Evolutionary conservation across 2,329 filamentous ascomycete species (phyloP), one percentile per base, ranked within the genome.

Genomic region (Arthrobotrys pseudoclavata): DNA sequence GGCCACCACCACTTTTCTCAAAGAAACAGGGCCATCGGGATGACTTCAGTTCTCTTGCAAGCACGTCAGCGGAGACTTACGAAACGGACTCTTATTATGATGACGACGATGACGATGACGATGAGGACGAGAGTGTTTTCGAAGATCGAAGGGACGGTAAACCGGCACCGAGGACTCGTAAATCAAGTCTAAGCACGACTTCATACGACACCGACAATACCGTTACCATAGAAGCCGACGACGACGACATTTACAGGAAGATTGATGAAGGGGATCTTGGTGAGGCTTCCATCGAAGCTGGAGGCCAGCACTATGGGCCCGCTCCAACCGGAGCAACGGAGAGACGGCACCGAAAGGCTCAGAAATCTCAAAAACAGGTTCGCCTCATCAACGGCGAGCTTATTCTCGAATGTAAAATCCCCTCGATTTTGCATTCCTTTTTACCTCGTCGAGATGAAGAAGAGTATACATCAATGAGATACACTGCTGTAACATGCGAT

Each of bases 401-500:
- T 66, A 95, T 99, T 74, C 87, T 99, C 55, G 96, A 99, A 85
- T 98, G 96, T 87, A 99, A 99, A 85, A 99, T 99, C 80, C 96
- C 96, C 0, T 99, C 96, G 0, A 99, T 98, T 81, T 87, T 99
- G 47, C 96, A 98, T 88, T 97, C 94, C 83, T 99, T 99, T 85
- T 86, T 99, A 79, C 96, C 96, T 0, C 89, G 95, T 15, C 90
- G 95, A 76, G 94, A 97, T 83, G 95, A 97, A 83, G 88, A 95
- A 79, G 96, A 99, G 83, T 99, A 99, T 84, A 99, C 96, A 0
- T 94, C 98, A 83, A 98, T 98, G 95, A 91, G 96, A 67, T 99
- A 99, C 84, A 97, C 95, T 0, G 96, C 96, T 9, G 96, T 97
- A n/a, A 99, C 96, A 1, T 98, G 94, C 84, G 94, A 97, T 82